Base-by-base conservation (phyloP, 2,329 filamentous ascomycete genomes). In the Neopestalotiopsis sp. region DNA sequence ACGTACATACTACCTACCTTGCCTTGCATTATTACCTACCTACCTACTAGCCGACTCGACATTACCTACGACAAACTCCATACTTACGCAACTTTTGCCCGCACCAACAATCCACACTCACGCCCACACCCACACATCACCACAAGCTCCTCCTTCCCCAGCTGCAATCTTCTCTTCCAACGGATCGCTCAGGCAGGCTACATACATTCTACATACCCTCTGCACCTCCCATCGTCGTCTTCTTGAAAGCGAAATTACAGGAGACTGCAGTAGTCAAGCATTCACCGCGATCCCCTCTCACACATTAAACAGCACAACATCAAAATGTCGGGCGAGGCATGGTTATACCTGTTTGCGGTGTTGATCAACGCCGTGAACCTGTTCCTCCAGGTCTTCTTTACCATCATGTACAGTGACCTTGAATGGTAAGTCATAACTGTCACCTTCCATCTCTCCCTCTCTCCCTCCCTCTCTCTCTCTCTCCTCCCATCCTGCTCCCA, bases 361-460 rank as follows among this genome's bases (percentile, higher is more conserved):
- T 89, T 99, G 81, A 97, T 99, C 88, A 99, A 99, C 87, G 96
- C 96, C 86, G 95, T 99, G 90, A 99, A 99, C 88, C 90, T 99
- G 79, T 99, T 99, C 84, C 89, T 99, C 69, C 97, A 99, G 86
- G 96, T 99, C 77, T 99, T 99, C 89, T 99, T 99, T 87, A 99
- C 96, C 69, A 99, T 99, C 81, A 99, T 99, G 97, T 99, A 98
- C 86, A 97, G 94, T 84, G 96, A 99, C 88, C 85, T 99, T 78
- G 96, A 99, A 92, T 99, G 96, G 95, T 97, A 86, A 79, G 93
- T 87, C 58, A 4, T 28, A 4, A 28, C 24, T 28, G 24, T 28
- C 24, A 28, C 24, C 24, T 28, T 28, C 24, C 24, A 28, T 4
- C 24, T 28, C 24, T 28, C 24, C 24, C 52, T 30, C 38, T 28